Evolutionary conservation across 257 asterid genomes (phyloP).

Genomic region (Dorcoceras hygrometricum): DNA sequence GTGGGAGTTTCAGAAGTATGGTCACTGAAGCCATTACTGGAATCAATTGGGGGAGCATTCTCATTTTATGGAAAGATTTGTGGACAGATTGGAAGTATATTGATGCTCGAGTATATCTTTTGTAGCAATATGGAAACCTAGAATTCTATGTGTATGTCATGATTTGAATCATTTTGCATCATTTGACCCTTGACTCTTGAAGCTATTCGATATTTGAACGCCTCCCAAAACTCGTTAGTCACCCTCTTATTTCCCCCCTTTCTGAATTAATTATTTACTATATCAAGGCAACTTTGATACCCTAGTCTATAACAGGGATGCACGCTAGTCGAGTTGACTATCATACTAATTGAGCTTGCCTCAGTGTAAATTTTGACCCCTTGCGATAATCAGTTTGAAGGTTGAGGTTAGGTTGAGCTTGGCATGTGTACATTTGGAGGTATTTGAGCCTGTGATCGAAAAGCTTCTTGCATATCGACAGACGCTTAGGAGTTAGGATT

Average conservation of each 20-base stretch:
- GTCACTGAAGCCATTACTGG: conserved; percentile 51
- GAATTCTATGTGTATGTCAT: conserved; percentile 15
- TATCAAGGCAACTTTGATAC: too few species aligned
- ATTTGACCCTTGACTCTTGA: conserved; percentile 7
- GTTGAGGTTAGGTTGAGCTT: too few species aligned
- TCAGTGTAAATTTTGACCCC: too few species aligned
- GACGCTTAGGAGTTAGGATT: too few species aligned
- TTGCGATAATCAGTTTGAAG: too few species aligned
- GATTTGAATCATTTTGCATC: conserved; percentile 19
- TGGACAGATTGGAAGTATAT: not conserved
- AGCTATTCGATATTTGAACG: conserved; percentile 5
- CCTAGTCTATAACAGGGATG: too few species aligned
- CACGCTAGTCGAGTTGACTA: too few species aligned
- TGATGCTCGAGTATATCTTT: not conserved
- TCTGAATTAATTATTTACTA: too few species aligned
- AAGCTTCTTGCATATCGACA: too few species aligned
- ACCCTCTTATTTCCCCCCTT: not conserved
- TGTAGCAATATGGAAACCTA: not conserved
- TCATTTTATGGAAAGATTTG: conserved; percentile 16
- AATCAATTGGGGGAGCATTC: not conserved
- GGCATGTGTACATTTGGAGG: too few species aligned
- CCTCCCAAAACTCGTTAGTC: not conserved
- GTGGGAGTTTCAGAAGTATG: conserved; percentile 99
- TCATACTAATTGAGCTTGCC: too few species aligned
- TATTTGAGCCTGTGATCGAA: too few species aligned